Evolutionary conservation across 305 asterid genomes (phyloP).

Genomic region (Euphrasia arctica): DNA sequence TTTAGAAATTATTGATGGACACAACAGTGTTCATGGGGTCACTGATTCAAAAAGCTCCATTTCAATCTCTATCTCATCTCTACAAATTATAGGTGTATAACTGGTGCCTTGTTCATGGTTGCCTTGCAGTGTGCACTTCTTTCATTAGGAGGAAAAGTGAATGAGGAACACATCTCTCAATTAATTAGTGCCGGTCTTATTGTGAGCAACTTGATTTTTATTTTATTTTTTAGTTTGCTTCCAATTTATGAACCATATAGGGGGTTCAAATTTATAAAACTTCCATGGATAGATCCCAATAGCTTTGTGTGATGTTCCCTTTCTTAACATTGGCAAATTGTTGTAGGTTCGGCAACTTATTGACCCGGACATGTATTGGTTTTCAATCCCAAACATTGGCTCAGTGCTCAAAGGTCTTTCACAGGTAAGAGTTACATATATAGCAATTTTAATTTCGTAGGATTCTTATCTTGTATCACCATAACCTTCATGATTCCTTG

Average conservation of each 20-base stretch:
- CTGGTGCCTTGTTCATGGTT: conserved; percentile 27
- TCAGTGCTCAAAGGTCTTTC: conserved; percentile 91
- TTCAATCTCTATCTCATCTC: no score
- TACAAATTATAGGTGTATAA: not conserved
- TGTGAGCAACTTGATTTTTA: conserved; percentile 45
- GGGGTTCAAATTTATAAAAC: no score
- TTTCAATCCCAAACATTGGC: conserved; percentile 95
- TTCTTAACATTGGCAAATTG: conserved; percentile 26
- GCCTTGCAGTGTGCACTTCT: conserved; percentile 70
- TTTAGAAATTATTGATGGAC: not conserved
- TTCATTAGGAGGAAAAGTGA: conserved; percentile 85
- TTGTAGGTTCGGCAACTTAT: conserved; percentile 87
- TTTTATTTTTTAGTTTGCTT: conserved; percentile 5
- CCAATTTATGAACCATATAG: conserved; percentile 1
- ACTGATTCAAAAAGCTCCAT: conserved; percentile 2
- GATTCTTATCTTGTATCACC: not conserved
- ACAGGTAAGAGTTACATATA: conserved; percentile 49
- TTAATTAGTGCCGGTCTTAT: conserved; percentile 86
- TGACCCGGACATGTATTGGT: conserved; percentile 94
- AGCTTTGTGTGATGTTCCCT: no score
- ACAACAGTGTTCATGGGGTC: not conserved
- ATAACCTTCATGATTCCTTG: not conserved
- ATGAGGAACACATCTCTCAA: conserved; percentile 79
- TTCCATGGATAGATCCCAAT: no score
- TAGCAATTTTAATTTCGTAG: not conserved